phyloP scores from a whole-genome alignment of 1,284 basidiomycete genomes.

The Trichosporon sp. region DNA sequence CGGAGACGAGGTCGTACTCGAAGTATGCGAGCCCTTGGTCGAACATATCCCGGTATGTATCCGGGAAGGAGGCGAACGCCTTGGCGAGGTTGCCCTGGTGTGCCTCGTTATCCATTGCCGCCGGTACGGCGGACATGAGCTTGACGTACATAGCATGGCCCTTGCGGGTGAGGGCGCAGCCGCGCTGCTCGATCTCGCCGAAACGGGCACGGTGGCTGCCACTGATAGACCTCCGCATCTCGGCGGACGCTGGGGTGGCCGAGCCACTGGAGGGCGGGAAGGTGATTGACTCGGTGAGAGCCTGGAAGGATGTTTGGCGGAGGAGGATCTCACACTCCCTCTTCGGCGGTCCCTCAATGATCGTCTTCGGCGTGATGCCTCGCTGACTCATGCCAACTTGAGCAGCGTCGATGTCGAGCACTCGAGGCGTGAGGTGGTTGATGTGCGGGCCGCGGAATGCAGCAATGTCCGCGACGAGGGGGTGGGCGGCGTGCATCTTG shows the following conservation, averaged over 20 bases:
- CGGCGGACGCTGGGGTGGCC: background rate
- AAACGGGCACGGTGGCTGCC: constrained; percentile 58
- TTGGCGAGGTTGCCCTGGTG: constrained; percentile 44
- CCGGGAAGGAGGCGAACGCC: constrained; percentile 46
- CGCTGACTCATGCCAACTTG: constrained; percentile 54
- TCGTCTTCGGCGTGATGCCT: constrained; percentile 56
- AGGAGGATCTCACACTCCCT: constrained; percentile 54
- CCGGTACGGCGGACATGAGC: constrained; percentile 37
- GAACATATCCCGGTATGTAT: constrained; percentile 42
- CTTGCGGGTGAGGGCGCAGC: constrained; percentile 55
- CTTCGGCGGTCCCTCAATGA: constrained; percentile 56
- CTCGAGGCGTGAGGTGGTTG: constrained; percentile 59
- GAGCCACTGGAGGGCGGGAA: constrained; percentile 39
- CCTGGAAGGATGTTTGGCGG: constrained; percentile 58
- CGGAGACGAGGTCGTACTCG: constrained; percentile 35
- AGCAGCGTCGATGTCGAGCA: constrained; percentile 57
- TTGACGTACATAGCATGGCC: constrained; percentile 50
- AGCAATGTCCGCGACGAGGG: constrained; percentile 57
- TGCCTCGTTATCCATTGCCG: constrained; percentile 46
- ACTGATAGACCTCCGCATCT: background rate
- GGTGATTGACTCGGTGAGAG: constrained; percentile 54
- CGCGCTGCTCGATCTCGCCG: constrained; percentile 58
- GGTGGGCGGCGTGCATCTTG: constrained; percentile 48
- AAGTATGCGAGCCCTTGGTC: constrained; percentile 47
- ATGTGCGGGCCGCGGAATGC: constrained; percentile 58